phyloP scores from a whole-genome alignment of 1,284 basidiomycete species.

The Golubevia pallescens region DNA sequence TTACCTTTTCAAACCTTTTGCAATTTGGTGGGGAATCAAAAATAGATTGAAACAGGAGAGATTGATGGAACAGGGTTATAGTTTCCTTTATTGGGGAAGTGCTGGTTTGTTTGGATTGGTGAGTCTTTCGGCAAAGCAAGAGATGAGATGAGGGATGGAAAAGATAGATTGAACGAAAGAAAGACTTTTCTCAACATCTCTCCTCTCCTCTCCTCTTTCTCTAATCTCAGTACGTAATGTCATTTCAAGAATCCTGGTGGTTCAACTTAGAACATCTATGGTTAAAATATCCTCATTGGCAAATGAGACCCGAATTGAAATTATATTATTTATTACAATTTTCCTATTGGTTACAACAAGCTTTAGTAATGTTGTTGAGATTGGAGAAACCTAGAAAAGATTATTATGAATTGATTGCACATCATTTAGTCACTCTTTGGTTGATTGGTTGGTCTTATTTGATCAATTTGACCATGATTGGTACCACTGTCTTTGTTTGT shows the following conservation, averaged over 20 bases:
- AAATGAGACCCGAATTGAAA: slow-evolving; percentile 85
- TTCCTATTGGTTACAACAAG: slow-evolving; percentile 93
- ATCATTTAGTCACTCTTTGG: slow-evolving; percentile 93
- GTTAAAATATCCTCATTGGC: slow-evolving; percentile 66
- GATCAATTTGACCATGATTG: slow-evolving; percentile 76
- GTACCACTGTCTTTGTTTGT: slow-evolving; percentile 89
- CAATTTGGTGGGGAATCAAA: slow-evolving; percentile 66
- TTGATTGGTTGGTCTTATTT: slow-evolving; percentile 74
- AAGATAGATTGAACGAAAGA: neutral
- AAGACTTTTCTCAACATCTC: neutral
- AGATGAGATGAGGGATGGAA: neutral
- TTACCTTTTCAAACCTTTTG: slow-evolving; percentile 76
- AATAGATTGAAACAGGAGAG: slow-evolving; percentile 45
- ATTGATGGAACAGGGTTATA: slow-evolving; percentile 60
- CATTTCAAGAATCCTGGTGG: slow-evolving; percentile 64
- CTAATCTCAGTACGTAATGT: slow-evolving; percentile 47
- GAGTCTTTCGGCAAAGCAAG: neutral
- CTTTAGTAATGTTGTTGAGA: slow-evolving; percentile 80
- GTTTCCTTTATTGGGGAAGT: slow-evolving; percentile 46
- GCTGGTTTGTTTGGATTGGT: slow-evolving; percentile 5
- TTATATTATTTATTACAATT: slow-evolving; percentile 80
- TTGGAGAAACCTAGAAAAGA: slow-evolving; percentile 95
- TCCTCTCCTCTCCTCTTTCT: neutral
- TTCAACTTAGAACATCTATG: slow-evolving; percentile 61
- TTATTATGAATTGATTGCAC: slow-evolving; percentile 79